Base-by-base conservation (phyloP, 371 early-diverging fungal genomes). In the Choanephora cucurbitarum region DNA sequence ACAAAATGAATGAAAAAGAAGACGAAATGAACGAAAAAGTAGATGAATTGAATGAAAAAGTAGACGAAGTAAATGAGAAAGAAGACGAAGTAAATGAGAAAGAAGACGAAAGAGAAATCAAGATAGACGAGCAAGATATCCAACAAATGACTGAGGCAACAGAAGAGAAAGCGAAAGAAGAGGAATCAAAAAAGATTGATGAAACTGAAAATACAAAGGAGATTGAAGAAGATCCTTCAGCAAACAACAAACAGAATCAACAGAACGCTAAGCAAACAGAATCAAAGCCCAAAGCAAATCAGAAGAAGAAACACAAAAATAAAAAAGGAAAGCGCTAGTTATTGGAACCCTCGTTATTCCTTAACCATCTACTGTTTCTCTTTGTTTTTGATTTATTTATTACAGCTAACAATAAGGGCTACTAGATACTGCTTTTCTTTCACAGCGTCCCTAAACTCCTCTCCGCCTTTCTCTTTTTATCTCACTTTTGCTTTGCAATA, bases 281-380 rank as follows among this genome's bases (percentile, higher is more conserved):
- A n/a, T 54, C 28, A 28, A 13, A 17, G 3, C n/a, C 23, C 8
- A 23, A 55, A 14, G 22, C 22, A 9, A 24, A 39, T 24, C 13
- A 55, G 28, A 46, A 39, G 17, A 56, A 48, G 32, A 56, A 48
- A 21, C 48, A 56, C n/a, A 56, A 56, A 48, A 47, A 47, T 31
- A 56, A 56, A 46, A 56, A 47, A 52, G 53, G 49, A 47, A 53
- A 23, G 32, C 55, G 55, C 43, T 49, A 18, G 44, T 39, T 37
- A 22, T 21, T 37, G 40, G 17, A 42, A 42, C 19, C 28, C 34
- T 33, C 41, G 10, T 37, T 50, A 34, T 44, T 51, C 21, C 5
- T 15, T 32, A 46, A 5, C 40, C 19, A 23, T 28, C 34, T 52
- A 33, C 44, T 32, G 17, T 32, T 33, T 44, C 40, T 48, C 40